Base-by-base conservation (phyloP, 2,329 filamentous ascomycete species). In the Apiospora marii region DNA sequence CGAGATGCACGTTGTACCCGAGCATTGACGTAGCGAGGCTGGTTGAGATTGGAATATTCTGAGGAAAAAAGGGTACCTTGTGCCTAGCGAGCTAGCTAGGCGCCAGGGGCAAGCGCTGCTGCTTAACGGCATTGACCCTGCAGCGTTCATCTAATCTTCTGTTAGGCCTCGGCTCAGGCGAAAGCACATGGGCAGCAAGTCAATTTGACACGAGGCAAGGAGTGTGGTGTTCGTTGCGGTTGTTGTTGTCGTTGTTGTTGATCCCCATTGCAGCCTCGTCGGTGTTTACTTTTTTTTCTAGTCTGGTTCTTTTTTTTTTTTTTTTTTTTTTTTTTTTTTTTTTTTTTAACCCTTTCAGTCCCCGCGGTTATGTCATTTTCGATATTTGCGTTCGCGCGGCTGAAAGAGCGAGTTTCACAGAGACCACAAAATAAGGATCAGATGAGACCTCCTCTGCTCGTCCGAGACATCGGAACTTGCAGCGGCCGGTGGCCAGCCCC, bases 391-490 rank as follows among this genome's bases (percentile, higher is more conserved):
- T 64, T 61, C 34, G 58, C 58, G 58, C 58, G 58, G 58, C 58
- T 64, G 58, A n/a, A n/a, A n/a, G 53, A 22, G 44, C 10, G 22
- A n/a, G 58, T 64, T 64, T 64, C 58, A 64, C 34, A 64, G 41
- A 64, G 58, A 19, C 34, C 58, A 64, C 34, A 41, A 41, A 64
- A 64, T 37, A 41, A 64, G 58, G 34, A 64, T 64, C 34, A 64
- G 58, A 64, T 64, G 58, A 64, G 58, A 64, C 58, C 58, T 61
- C 53, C 53, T 64, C 58, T 64, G 34, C 34, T 64, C 58, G 58
- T 64, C 58, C 58, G 58, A 64, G 58, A 64, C 58, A 64, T 64
- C 58, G 58, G 58, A 64, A 37, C 58, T 41, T 19, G 19, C 34
- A 64, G 58, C 30, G 58, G 58, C 58, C 58, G 58, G 34, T 34